Percentiles rank a stretch among this genome's conserved stretches.
phyloP scores from a whole-genome alignment of 2,329 filamentous ascomycete genomes.

The Ophiocordyceps unilateralis region DNA sequence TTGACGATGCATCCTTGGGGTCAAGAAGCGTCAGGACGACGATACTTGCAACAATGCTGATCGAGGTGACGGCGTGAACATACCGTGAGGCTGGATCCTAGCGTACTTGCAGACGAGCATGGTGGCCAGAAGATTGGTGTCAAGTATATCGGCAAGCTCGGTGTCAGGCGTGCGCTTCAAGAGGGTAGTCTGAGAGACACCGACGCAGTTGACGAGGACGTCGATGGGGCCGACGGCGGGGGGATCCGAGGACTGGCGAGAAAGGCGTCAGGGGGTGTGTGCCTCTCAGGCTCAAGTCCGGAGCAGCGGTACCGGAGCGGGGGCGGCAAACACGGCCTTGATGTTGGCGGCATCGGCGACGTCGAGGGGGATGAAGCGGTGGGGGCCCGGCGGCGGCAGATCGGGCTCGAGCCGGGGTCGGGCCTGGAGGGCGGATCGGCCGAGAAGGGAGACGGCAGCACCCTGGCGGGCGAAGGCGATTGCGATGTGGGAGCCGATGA shows the following conservation, averaged over 20 bases:
- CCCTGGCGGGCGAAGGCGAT: conserved; percentile 45
- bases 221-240: conserved; percentile 19
- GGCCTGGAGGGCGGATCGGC: conserved; percentile 33
- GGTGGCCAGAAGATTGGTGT: conserved; percentile 53
- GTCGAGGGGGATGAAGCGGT: conserved; percentile 19
- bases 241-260: neutral
- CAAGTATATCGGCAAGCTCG: conserved; percentile 39
- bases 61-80: neutral
- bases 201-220: conserved; percentile 67
- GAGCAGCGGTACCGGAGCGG: neutral
- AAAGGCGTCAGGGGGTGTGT: neutral
- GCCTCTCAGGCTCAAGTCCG: neutral
- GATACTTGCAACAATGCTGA: too few species aligned
- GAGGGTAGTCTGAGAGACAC: conserved; percentile 47
- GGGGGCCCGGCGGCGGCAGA: conserved; percentile 6
- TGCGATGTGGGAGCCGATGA: conserved; percentile 54
- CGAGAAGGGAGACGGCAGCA: conserved; percentile 42
- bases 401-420: conserved; percentile 19
- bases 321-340: conserved; percentile 11
- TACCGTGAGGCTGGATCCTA: conserved; percentile 16
- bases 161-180: conserved; percentile 35
- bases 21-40: neutral
- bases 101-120: conserved; percentile 41
- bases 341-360: conserved; percentile 12
- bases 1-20: conserved; percentile 56